Conservation (phyloP, 2,329 filamentous ascomycete genomes). For the Chlorencoelia australis region DNA sequence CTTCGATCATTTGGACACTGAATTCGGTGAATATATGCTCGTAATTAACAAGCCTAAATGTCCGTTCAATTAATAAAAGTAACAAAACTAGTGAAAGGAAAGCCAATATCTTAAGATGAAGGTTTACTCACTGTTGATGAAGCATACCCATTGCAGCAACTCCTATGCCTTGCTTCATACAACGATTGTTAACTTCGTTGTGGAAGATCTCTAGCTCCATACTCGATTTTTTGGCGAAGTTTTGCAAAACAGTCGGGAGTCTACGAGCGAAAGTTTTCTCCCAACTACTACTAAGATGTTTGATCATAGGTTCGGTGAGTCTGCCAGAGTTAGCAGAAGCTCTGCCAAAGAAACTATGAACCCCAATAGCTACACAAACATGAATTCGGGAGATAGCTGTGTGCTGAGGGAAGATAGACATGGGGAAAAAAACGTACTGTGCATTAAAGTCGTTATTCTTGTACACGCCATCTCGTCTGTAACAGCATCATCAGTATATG, state of each 20-base stretch:
- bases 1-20: conserved; percentile 23
- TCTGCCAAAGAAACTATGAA: neutral
- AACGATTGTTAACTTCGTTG: conserved; percentile 30
- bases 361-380: conserved; percentile 16
- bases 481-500: too few species aligned
- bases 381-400: conserved; percentile 39
- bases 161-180: conserved; percentile 29
- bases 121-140: too few species aligned
- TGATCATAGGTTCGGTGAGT: conserved; percentile 14
- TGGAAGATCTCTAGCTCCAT: conserved; percentile 33
- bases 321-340: neutral
- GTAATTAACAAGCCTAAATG: conserved; percentile 33
- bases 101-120: too few species aligned
- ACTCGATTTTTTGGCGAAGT: conserved; percentile 27
- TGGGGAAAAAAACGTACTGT: too few species aligned
- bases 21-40: conserved; percentile 32
- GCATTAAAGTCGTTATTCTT: too few species aligned
- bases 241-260: conserved; percentile 31
- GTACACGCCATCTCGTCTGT: too few species aligned
- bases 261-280: conserved; percentile 30
- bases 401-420: neutral
- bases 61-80: too few species aligned
- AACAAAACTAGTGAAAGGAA: too few species aligned
- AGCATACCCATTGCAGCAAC: conserved; percentile 32
- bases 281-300: conserved; percentile 17